These are phyloP conservation scores for Hericium coralloides DNA, from an alignment of 768 basidiomycete genomes.

Conservation along the genomic window DNA sequence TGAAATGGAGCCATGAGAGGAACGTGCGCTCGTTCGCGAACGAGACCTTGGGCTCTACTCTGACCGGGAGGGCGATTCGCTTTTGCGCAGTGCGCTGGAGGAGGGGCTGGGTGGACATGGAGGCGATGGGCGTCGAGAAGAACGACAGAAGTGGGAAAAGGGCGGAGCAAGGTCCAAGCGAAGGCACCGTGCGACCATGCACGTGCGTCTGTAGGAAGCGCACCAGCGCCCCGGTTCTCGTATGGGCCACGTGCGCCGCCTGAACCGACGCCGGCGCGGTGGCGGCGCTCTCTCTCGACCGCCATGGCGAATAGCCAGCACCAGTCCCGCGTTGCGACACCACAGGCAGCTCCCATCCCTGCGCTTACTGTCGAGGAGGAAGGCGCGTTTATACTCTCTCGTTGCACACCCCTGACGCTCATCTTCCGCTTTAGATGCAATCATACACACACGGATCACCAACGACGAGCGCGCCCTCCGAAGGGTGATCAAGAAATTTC, in stretches of 20 bases:
- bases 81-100: constrained; percentile 90
- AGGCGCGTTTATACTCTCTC: constrained; percentile 28
- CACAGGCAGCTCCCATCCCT: constrained; percentile 24
- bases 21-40: constrained; percentile 95
- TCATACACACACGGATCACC: constrained; percentile 73
- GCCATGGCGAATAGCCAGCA: not conserved
- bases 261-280: not conserved
- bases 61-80: constrained; percentile 93
- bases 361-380: constrained; percentile 55
- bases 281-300: not conserved
- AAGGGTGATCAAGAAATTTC: constrained; percentile 75
- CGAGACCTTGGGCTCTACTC: constrained; percentile 91
- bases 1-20: constrained; percentile 97
- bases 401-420: not conserved
- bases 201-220: too few relatives aligned
- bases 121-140: not conserved
- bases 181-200: too few relatives aligned
- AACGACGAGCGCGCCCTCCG: constrained; percentile 76
- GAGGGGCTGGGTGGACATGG: constrained; percentile 96
- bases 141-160: not conserved
- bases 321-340: not conserved
- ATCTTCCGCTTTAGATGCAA: constrained; percentile 44
- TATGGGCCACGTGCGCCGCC: too few relatives aligned
- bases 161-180: not conserved
- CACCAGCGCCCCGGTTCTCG: too few relatives aligned